A percentile compares a stretch with the other conserved stretches of the same genome.
These are phyloP conservation scores for Hypoxylon sp. DNA, from an alignment of 2,329 filamentous ascomycete genomes.

Conservation along the genomic window DNA sequence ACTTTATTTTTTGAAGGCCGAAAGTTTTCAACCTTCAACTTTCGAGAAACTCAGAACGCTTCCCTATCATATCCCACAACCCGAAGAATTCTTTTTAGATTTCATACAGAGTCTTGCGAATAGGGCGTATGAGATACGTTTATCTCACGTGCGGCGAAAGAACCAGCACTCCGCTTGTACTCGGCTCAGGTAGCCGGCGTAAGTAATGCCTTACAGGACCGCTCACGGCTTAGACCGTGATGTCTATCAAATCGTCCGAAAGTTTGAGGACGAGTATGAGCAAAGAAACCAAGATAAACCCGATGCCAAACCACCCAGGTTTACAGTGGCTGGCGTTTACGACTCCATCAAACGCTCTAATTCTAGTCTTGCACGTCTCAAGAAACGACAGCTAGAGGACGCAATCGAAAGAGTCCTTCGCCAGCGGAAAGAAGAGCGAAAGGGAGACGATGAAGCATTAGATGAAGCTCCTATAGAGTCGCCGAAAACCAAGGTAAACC, in stretches of 20 bases:
- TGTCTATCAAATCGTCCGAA: constrained; percentile 84
- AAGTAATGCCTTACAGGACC: constrained; percentile 48
- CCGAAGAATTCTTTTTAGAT: neutral
- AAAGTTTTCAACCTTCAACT: constrained; percentile 14
- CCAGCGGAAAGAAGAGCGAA: constrained; percentile 76
- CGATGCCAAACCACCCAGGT: constrained; percentile 57
- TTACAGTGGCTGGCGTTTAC: constrained; percentile 77
- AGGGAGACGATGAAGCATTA: constrained; percentile 61
- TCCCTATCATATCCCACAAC: constrained; percentile 2
- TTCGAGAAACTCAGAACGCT: neutral
- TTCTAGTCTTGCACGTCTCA: constrained; percentile 85
- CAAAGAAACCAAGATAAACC: constrained; percentile 53
- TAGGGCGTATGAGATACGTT: neutral
- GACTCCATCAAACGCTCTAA: constrained; percentile 88
- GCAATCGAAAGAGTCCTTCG: constrained; percentile 86
- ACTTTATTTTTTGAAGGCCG: constrained; percentile 28
- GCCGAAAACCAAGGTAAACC: constrained; percentile 49
- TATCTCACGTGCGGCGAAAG: neutral
- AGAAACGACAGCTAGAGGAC: constrained; percentile 85
- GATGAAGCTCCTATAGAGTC: constrained; percentile 49
- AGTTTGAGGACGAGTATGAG: constrained; percentile 77
- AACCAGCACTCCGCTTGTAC: neutral
- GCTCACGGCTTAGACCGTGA: constrained; percentile 72
- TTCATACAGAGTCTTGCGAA: neutral
- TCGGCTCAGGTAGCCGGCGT: constrained; percentile 5